Percentiles rank a stretch among this genome's conserved stretches.
Evolutionary conservation across 768 basidiomycete species (phyloP).

Genomic region (Tubosaeta sp.): DNA sequence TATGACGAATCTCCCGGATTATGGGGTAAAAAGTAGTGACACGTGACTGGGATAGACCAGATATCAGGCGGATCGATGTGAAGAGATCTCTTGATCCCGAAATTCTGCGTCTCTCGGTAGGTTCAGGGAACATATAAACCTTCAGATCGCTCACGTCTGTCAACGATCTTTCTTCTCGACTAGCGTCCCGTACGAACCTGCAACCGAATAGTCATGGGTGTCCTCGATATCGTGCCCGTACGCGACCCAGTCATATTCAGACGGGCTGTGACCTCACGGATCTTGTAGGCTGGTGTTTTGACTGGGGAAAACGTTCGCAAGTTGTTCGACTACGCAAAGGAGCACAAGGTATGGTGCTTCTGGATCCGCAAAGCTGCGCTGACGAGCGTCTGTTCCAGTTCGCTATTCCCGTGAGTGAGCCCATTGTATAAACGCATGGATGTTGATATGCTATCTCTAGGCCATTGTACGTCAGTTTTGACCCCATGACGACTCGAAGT

Average conservation of each 20-base stretch:
- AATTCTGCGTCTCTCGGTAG: constrained; percentile 6
- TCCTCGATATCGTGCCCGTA: constrained; percentile 83
- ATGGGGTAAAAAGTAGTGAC: no score
- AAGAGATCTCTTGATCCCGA: background rate
- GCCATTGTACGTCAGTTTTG: constrained; percentile 61
- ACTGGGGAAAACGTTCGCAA: constrained; percentile 94
- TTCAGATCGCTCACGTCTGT: background rate
- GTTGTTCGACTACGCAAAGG: constrained; percentile 91
- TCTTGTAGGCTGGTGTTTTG: constrained; percentile 79
- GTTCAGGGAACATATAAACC: constrained; percentile 4
- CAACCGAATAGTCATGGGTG: constrained; percentile 49
- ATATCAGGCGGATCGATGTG: background rate
- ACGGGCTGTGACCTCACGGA: constrained; percentile 1
- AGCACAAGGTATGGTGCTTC: constrained; percentile 60
- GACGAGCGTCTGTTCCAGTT: constrained; percentile 43
- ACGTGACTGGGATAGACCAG: constrained; percentile 11
- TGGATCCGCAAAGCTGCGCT: background rate
- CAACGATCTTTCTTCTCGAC: background rate
- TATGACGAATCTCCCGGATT: no score
- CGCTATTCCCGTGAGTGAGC: constrained; percentile 71
- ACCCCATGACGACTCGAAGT: background rate
- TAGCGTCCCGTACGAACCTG: constrained; percentile 11
- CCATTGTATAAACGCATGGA: no score
- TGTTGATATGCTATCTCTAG: constrained; percentile 32
- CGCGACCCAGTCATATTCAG: constrained; percentile 25